phyloP scores from a whole-genome alignment of 345 rosid species.

The Combretum micranthum region DNA sequence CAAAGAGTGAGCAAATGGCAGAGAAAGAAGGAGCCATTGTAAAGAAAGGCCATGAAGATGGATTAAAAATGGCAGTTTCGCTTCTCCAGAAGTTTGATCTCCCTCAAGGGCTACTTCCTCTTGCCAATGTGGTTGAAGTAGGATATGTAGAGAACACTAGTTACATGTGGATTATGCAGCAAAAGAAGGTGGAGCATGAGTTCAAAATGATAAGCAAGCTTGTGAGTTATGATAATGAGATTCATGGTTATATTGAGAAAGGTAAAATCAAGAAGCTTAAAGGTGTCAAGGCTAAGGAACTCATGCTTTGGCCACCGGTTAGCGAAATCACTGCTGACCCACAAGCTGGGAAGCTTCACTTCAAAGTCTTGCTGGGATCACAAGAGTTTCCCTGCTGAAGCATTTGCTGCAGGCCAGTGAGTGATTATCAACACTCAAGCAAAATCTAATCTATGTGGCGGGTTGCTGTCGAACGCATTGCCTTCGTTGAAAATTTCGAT shows the following conservation, averaged over 20 bases:
- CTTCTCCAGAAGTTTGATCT: conserved; percentile 28
- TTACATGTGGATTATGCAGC: conserved; percentile 44
- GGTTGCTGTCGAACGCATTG: no score
- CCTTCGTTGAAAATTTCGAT: no score
- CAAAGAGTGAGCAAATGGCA: conserved; percentile 5
- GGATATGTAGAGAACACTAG: conserved; percentile 38
- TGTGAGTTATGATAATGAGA: conserved; percentile 29
- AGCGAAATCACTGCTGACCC: conserved; percentile 33
- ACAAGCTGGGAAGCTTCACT: conserved; percentile 31
- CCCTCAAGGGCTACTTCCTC: conserved; percentile 39
- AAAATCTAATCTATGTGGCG: not conserved
- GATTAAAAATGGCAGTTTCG: conserved; percentile 16
- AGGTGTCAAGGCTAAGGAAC: conserved; percentile 62
- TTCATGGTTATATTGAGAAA: conserved; percentile 24
- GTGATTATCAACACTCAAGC: no score
- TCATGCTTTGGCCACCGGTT: conserved; percentile 44
- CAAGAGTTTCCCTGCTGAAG: conserved; percentile 48
- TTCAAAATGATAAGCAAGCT: conserved; percentile 43
- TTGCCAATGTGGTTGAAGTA: conserved; percentile 32
- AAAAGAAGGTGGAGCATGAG: conserved; percentile 34
- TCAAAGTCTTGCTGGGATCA: conserved; percentile 54
- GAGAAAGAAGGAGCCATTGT: conserved; percentile 25
- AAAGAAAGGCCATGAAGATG: conserved; percentile 23
- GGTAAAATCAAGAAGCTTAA: conserved; percentile 41
- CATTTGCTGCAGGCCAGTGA: conserved; percentile 25